Evolutionary conservation across 2,329 filamentous ascomycete genomes (phyloP).

Genomic region (Beauveria asiatica): DNA sequence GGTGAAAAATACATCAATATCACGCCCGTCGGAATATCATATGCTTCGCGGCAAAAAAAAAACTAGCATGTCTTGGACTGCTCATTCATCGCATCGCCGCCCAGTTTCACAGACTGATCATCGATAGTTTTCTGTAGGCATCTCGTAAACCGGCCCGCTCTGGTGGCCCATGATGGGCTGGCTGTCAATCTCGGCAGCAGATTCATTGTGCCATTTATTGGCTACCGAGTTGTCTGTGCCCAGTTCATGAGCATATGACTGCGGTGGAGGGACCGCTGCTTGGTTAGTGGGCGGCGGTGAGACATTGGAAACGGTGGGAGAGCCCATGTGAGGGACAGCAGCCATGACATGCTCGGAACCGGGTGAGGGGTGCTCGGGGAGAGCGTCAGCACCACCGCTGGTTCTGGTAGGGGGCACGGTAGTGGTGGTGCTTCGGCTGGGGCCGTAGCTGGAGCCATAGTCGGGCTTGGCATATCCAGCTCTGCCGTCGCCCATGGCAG

Average conservation of each 20-base stretch:
- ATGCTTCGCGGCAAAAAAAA: neutral
- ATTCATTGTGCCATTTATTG: constrained; percentile 25
- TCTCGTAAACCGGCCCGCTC: constrained; percentile 33
- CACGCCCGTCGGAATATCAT: constrained; percentile 14
- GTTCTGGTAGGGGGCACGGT: neutral
- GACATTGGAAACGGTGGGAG: neutral
- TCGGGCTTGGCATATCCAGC: constrained; percentile 31
- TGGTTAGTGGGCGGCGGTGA: neutral
- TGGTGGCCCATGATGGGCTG: constrained; percentile 24
- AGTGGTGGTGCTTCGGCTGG: constrained; percentile 16
- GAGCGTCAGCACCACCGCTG: constrained; percentile 15
- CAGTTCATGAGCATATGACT: constrained; percentile 26
- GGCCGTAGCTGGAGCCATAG: constrained; percentile 23
- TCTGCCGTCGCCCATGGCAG: constrained; percentile 30
- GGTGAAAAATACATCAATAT: constrained; percentile 14
- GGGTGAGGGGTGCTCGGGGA: constrained; percentile 20
- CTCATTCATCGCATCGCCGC: neutral
- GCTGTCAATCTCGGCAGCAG: constrained; percentile 32
- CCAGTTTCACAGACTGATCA: constrained; percentile 16
- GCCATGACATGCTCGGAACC: constrained; percentile 15
- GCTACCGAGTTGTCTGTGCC: constrained; percentile 22
- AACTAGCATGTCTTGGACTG: neutral
- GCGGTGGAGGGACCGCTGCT: neutral
- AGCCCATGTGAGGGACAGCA: neutral
- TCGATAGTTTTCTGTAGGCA: constrained; percentile 31